Evolutionary conservation across 2,329 filamentous ascomycete species (phyloP).

Genomic region (Proliferodiscus dingleyae): DNA sequence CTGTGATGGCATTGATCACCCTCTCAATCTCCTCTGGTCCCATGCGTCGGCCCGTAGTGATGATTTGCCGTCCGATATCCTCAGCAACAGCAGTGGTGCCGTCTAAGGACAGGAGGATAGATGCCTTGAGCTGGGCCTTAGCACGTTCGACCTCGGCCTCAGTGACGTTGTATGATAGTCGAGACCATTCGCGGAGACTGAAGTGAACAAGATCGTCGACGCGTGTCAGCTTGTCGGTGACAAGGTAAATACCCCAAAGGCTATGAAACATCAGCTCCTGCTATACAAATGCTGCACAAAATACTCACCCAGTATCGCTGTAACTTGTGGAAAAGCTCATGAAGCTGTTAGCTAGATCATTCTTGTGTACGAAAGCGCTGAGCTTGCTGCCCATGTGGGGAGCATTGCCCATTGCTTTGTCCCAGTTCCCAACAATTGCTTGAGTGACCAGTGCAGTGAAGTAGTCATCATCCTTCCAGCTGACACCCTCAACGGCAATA

Average conservation of each 20-base stretch:
- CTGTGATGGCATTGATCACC: slow-evolving; percentile 80
- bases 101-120: slow-evolving; percentile 92
- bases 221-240: slow-evolving; percentile 79
- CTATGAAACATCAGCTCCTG: slow-evolving; percentile 46
- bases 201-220: slow-evolving; percentile 98
- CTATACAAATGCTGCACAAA: not conserved
- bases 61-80: slow-evolving; percentile 97
- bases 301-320: slow-evolving; percentile 89
- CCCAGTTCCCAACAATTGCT: slow-evolving; percentile 99
- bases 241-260: slow-evolving; percentile 99
- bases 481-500: slow-evolving; percentile 97
- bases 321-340: slow-evolving; percentile 99
- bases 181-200: slow-evolving; percentile 95
- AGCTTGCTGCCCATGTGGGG: slow-evolving; percentile 98
- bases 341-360: slow-evolving; percentile 98
- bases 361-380: slow-evolving; percentile 86
- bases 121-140: slow-evolving; percentile 98
- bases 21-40: slow-evolving; percentile 91
- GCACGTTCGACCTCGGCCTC: slow-evolving; percentile 93
- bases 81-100: slow-evolving; percentile 96
- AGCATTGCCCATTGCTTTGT: slow-evolving; percentile 96
- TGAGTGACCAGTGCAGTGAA: slow-evolving; percentile 97
- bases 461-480: slow-evolving; percentile 99
- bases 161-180: slow-evolving; percentile 82
- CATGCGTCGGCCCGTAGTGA: slow-evolving; percentile 92